Evolutionary conservation across 1,284 basidiomycete genomes (phyloP).

Genomic region (Spongispora temasekensis): DNA sequence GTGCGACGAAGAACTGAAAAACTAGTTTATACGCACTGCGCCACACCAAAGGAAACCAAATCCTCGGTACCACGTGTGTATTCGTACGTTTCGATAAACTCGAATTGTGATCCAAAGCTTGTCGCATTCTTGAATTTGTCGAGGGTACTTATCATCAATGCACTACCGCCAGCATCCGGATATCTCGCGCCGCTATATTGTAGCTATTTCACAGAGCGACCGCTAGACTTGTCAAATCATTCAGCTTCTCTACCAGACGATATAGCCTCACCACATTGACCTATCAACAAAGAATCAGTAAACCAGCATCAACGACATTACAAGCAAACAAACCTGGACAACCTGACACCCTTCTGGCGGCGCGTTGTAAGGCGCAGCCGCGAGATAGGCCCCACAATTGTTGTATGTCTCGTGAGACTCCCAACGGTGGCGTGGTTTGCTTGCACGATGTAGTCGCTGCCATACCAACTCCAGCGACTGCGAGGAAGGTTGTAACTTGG

Average conservation of each 20-base stretch:
- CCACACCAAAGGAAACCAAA: slow-evolving; percentile 69
- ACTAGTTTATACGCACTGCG: slow-evolving; percentile 56
- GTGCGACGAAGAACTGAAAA: not conserved
- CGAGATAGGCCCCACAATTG: not conserved
- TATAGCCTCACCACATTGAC: slow-evolving; percentile 18
- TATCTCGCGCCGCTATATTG: slow-evolving; percentile 83
- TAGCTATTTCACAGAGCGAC: slow-evolving; percentile 47
- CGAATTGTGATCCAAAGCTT: slow-evolving; percentile 43
- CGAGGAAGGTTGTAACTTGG: too few relatives aligned
- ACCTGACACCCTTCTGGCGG: not conserved
- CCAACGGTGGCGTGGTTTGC: not conserved
- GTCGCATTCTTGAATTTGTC: slow-evolving; percentile 50
- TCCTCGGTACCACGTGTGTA: slow-evolving; percentile 59
- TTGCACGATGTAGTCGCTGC: too few relatives aligned
- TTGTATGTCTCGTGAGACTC: not conserved
- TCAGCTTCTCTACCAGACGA: not conserved
- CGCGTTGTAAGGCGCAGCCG: not conserved
- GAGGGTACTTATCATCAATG: slow-evolving; percentile 52
- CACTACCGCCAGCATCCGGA: slow-evolving; percentile 61
- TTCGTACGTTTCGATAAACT: slow-evolving; percentile 60
- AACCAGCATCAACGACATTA: not conserved
- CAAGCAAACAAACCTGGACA: not conserved
- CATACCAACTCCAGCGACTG: too few relatives aligned
- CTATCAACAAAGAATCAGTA: slow-evolving; percentile 1
- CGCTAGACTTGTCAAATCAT: not conserved